Evolutionary conservation across 2,329 filamentous ascomycete genomes (phyloP), one percentile per base, ranked within the genome.

Genomic region (Ceratocystis alfenasii): DNA sequence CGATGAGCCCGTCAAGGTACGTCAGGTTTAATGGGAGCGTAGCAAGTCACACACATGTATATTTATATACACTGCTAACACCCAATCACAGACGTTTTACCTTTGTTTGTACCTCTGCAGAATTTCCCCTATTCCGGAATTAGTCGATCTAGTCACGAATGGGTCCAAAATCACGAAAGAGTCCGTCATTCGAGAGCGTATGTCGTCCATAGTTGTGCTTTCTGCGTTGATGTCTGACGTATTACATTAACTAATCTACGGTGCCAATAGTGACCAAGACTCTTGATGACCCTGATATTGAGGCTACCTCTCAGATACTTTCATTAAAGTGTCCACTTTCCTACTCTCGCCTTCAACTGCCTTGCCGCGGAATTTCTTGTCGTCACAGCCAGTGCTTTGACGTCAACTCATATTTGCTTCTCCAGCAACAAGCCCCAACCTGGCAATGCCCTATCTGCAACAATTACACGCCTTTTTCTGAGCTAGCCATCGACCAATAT

Each of bases 371-470:
- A 3, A 81, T 85, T 2, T 77, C 86, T 44, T 99, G 94, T 76
- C 87, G 84, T 2, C 94, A 99, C 74, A 89, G 94, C 30, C 90
- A 95, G 73, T 99, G 94, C 74, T 99, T 97, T 71, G 94, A 99
- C 74, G 93, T 89, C 2, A 87, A 85, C 2, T 95, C 90, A 1
- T 99, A 96, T 73, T 80, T 99, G 22, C 90, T 96, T 71, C 78
- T 99, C 33, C 93, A 97, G 74, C 91, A 97, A 74, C 94, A 99
- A 77, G 93, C 90, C 0, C 94, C 94, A 0, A 95, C 94, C 20
- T 99, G 94, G 94, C 81, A 86, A n/a, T 99, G 94, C 72, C 94
- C 94, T 0, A 87, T 96, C 25, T 99, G 94, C 78, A 93, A 87
- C 75, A 95, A 92, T 72, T 76, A 83, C 0, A 87, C 91, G 1